Evolutionary conservation across 768 basidiomycete genomes (phyloP).

Genomic region (Gloeostereum incarnatum): DNA sequence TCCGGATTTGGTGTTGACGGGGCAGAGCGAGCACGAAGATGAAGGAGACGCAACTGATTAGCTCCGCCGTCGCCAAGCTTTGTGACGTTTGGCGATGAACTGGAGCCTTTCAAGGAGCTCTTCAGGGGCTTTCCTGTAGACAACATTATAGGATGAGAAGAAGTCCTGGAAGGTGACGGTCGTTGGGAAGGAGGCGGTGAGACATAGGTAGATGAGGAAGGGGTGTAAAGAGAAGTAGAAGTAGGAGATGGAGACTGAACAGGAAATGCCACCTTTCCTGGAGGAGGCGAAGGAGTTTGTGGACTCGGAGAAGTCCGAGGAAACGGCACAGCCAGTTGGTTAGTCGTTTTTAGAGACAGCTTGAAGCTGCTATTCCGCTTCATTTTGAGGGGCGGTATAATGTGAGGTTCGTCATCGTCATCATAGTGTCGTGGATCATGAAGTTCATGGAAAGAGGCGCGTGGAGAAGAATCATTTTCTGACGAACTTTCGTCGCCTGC

Average conservation of each 20-base stretch:
- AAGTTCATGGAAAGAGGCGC: no score
- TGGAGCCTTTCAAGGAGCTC: constrained; percentile 57
- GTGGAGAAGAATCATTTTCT: no score
- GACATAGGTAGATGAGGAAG: constrained; percentile 7
- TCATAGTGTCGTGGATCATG: no score
- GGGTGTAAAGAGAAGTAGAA: constrained; percentile 8
- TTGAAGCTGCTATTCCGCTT: no score
- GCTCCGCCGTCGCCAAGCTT: not conserved
- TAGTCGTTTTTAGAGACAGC: no score
- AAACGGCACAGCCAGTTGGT: no score
- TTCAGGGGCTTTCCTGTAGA: constrained; percentile 83
- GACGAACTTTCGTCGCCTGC: no score
- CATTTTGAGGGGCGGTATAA: no score
- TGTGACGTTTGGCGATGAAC: constrained; percentile 9
- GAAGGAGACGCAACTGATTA: constrained; percentile 7
- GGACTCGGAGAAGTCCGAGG: no score
- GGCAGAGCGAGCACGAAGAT: constrained; percentile 24
- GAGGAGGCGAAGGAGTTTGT: no score
- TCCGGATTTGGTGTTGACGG: constrained; percentile 33
- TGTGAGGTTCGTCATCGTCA: no score
- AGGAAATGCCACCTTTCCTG: no score
- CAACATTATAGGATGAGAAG: constrained; percentile 36
- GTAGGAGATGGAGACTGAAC: constrained; percentile 7
- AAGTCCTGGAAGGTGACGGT: constrained; percentile 18
- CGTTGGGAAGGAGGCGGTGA: constrained; percentile 5